These are phyloP conservation scores for Ophiocordyceps australis DNA, from an alignment of 2,329 filamentous ascomycete genomes.

Conservation along the genomic window DNA sequence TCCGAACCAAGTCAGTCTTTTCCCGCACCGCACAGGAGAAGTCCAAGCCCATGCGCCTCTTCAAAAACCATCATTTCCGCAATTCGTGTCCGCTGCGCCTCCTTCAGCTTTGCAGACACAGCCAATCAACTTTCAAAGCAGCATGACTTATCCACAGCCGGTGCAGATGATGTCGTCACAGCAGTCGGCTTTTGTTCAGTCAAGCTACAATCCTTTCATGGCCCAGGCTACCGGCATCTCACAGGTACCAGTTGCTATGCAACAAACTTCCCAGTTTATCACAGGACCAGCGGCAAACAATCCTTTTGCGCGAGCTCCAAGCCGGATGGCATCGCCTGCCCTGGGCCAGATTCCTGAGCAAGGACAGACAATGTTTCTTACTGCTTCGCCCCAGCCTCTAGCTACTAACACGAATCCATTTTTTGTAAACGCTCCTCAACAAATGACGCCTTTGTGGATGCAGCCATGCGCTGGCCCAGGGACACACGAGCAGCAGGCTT, in stretches of 20 bases:
- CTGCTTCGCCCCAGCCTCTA: slow-evolving; percentile 10
- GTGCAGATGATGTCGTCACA: too few relatives aligned
- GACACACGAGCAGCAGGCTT: slow-evolving; percentile 7
- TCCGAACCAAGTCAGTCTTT: slow-evolving; percentile 34
- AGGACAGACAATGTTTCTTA: slow-evolving; percentile 23
- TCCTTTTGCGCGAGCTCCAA: slow-evolving; percentile 30
- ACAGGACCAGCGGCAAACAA: slow-evolving; percentile 21
- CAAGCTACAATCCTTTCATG: slow-evolving; percentile 35
- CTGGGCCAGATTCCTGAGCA: slow-evolving; percentile 35
- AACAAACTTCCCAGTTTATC: slow-evolving; percentile 15
- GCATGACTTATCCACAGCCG: slow-evolving; percentile 21
- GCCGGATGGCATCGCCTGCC: slow-evolving; percentile 27
- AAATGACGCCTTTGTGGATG: slow-evolving; percentile 7
- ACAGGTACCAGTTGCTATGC: slow-evolving; percentile 13
- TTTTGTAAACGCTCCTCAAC: slow-evolving; percentile 11
- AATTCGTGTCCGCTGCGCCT: slow-evolving; percentile 21
- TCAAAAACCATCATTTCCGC: slow-evolving; percentile 22
- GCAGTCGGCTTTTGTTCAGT: slow-evolving; percentile 16
- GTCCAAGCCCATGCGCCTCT: slow-evolving; percentile 20
- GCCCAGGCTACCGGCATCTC: too few relatives aligned
- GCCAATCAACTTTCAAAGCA: slow-evolving; percentile 19
- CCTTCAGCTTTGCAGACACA: slow-evolving; percentile 21
- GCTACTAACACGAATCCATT: slow-evolving; percentile 18
- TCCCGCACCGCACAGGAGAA: slow-evolving; percentile 60
- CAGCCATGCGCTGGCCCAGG: slow-evolving; percentile 8